Evolutionary conservation across 352 stramenopile genomes (phyloP).

Genomic region (Elongisporangium prolatum): DNA sequence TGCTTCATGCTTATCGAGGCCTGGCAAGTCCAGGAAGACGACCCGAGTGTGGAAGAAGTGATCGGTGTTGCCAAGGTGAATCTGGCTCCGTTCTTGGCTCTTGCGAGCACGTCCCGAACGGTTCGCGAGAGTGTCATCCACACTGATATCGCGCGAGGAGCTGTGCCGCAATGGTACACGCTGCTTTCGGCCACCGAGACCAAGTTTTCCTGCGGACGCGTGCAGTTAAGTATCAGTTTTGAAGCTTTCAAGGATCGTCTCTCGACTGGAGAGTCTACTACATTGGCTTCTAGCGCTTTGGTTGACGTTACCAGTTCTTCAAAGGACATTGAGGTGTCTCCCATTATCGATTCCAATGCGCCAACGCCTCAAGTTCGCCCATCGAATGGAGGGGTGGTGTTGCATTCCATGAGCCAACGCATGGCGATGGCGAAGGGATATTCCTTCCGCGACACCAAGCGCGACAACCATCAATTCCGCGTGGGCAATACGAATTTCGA

Average conservation of each 20-base stretch:
- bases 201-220: conserved; percentile 79
- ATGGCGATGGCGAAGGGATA: conserved; percentile 58
- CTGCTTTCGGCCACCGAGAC: conserved; percentile 78
- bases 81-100: conserved; percentile 78
- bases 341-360: conserved; percentile 41
- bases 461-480: conserved; percentile 85
- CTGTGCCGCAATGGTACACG: conserved; percentile 85
- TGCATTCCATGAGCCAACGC: conserved; percentile 55
- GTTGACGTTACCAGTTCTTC: neutral
- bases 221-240: conserved; percentile 86
- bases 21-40: conserved; percentile 62
- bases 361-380: conserved; percentile 50
- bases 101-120: conserved; percentile 75
- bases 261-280: conserved; percentile 1
- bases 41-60: conserved; percentile 51
- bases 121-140: conserved; percentile 82
- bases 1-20: conserved; percentile 88
- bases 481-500: conserved; percentile 87
- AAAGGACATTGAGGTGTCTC: conserved; percentile 11
- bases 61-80: conserved; percentile 86
- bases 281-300: neutral
- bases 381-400: conserved; percentile 14
- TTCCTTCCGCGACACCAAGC: conserved; percentile 80
- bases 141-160: conserved; percentile 76
- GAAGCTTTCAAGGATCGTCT: conserved; percentile 30